Conservation (phyloP, 495 filamentous ascomycete species). For the Bathelium albidoporum region DNA sequence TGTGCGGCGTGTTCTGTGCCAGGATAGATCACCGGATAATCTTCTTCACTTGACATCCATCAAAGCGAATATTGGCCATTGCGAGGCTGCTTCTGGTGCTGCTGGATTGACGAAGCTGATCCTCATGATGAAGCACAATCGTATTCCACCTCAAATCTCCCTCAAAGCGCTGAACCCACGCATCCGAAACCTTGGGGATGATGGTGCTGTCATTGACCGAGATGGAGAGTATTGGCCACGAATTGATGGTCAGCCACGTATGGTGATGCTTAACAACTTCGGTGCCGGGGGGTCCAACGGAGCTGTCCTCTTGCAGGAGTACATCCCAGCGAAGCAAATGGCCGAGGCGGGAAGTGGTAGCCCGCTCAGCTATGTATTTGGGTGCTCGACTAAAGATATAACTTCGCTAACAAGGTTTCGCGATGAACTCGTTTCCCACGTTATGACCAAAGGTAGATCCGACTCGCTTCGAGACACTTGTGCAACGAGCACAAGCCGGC, state of each 20-base stretch:
- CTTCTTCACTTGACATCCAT: conserved; percentile 22
- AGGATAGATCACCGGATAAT: conserved; percentile 3
- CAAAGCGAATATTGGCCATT: conserved; percentile 31
- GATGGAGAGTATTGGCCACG: not conserved
- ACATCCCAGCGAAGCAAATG: not conserved
- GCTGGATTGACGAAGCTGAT: conserved; percentile 29
- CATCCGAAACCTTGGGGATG: conserved; percentile 1
- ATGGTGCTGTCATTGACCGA: conserved; percentile 3
- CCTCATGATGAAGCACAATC: conserved; percentile 30
- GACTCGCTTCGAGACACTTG: conserved; percentile 3
- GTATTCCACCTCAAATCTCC: conserved; percentile 31
- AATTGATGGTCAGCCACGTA: not conserved
- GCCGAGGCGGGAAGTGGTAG: not conserved
- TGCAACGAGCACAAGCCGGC: conserved; percentile 3
- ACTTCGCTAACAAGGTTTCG: conserved; percentile 4
- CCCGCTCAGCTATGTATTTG: conserved; percentile 3
- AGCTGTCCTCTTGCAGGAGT: conserved; percentile 8
- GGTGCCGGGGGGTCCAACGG: conserved; percentile 7
- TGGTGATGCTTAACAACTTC: conserved; percentile 5
- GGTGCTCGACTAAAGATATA: not conserved
- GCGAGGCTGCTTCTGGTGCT: conserved; percentile 26
- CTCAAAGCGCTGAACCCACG: conserved; percentile 21
- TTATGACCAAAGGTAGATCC: not conserved
- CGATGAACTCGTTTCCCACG: not conserved
- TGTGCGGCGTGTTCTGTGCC: conserved; percentile 20